phyloP scores from a whole-genome alignment of 2,329 filamentous ascomycete species.

The Didymellaceae sp. region DNA sequence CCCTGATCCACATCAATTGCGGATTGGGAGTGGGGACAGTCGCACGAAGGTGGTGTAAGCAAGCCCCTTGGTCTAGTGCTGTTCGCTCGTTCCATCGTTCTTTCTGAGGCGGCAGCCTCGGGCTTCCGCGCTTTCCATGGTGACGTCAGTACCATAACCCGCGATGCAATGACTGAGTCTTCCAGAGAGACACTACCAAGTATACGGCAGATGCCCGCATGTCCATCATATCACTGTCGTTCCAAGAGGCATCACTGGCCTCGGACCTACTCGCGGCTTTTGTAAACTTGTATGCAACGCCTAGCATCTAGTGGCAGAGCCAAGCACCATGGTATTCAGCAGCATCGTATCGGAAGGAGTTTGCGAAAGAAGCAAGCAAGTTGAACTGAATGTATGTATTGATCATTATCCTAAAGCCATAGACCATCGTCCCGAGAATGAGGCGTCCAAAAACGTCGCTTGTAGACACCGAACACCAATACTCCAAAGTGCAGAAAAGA shows the following conservation, averaged over 20 bases:
- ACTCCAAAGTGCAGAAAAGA: constrained; percentile 27
- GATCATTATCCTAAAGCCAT: constrained; percentile 28
- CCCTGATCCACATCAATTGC: neutral
- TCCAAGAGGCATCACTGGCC: too few relatives aligned
- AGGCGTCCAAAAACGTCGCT: constrained; percentile 16
- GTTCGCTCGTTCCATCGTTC: constrained; percentile 5
- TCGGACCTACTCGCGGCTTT: too few relatives aligned
- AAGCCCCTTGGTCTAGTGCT: constrained; percentile 10
- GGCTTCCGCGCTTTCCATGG: neutral
- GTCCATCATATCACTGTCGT: too few relatives aligned
- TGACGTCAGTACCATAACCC: constrained; percentile 17
- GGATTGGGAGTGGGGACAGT: neutral
- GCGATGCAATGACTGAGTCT: too few relatives aligned
- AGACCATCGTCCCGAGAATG: constrained; percentile 12
- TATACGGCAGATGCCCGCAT: too few relatives aligned
- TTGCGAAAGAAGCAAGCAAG: neutral
- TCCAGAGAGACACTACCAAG: too few relatives aligned
- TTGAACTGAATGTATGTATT: constrained; percentile 18
- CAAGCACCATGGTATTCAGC: too few relatives aligned
- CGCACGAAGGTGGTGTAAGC: neutral
- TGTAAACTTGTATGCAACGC: too few relatives aligned
- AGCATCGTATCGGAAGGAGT: too few relatives aligned
- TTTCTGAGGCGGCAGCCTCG: constrained; percentile 7
- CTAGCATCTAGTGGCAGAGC: too few relatives aligned
- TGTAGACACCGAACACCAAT: constrained; percentile 22